Percentiles rank a stretch among this genome's conserved stretches.
Evolutionary conservation across 192 early-diverging fungal genomes (phyloP).

Genomic region (Backusella westeae): DNA sequence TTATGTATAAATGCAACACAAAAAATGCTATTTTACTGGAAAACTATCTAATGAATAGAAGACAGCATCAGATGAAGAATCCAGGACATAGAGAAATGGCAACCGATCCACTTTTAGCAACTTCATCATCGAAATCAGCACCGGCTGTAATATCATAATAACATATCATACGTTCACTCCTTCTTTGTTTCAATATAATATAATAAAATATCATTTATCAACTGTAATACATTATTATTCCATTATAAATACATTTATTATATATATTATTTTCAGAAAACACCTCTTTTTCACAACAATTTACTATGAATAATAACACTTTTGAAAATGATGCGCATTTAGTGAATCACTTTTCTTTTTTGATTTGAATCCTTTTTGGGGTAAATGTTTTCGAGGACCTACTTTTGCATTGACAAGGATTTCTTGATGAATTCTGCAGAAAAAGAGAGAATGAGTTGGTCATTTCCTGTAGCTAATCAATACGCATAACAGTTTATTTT

Average conservation of each 20-base stretch:
- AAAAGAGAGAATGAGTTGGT: neutral
- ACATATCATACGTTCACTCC: neutral
- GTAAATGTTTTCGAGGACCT: neutral
- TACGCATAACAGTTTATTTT: no score
- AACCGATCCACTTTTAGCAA: neutral
- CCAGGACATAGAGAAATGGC: neutral
- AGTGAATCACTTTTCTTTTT: no score
- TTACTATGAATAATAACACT: no score
- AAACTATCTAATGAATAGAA: slow-evolving; percentile 24
- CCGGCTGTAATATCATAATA: neutral
- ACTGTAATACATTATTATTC: neutral
- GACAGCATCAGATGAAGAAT: neutral
- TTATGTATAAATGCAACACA: slow-evolving; percentile 48
- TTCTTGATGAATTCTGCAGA: neutral
- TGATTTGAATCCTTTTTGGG: neutral
- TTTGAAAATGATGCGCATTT: no score
- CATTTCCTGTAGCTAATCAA: no score
- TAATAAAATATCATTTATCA: neutral
- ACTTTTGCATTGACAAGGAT: neutral
- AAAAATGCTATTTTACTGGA: slow-evolving; percentile 48
- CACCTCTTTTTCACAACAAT: neutral
- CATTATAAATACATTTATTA: neutral
- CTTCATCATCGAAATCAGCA: neutral
- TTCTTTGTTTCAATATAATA: neutral
- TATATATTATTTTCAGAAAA: neutral